Base-by-base conservation (phyloP, 306 rosid genomes). In the Vigna hirtella region DNA sequence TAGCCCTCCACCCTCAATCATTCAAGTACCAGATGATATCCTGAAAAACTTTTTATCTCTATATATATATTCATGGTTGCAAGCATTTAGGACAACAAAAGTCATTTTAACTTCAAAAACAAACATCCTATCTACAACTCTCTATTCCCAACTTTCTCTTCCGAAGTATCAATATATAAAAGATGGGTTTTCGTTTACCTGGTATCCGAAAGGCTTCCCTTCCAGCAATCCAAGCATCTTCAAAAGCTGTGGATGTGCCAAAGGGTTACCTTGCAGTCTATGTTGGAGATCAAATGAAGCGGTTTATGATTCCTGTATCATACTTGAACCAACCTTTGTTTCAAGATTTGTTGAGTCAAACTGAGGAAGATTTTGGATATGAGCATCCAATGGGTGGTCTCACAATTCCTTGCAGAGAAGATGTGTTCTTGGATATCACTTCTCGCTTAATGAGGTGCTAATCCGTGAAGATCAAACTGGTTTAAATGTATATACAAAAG, bases 231-330 rank as follows among this genome's bases (percentile, higher is more conserved):
- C 17, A 42, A 42, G 34, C 18, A 66, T 42, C 55, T 12, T 66
- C 72, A 38, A 66, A 42, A 42, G 55, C 2, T 5, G 24, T 32
- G 22, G 47, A 32, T 1, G 68, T 32, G 3, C 53, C 72, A 43
- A 66, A 66, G 36, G 53, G 72, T 1, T 43, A 42, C 32, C 11
- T 66, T 42, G 17, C 30, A 43, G 53, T 43, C 10, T 66, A 66
- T 66, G 53, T 66, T 22, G 55, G 72, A 42, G 72, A 66, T 10
- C 43, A 66, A 22, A 42, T 20, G 53, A 66, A 43, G 53, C 55
- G 22, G 13, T 32, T 63, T 4, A 0, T 63, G 68, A 63, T 63
- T 24, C 68, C 68, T 0, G 14, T 63, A 16, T 63, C 68, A 63
- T 34, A 34, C 13, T 62, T 62, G 67, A 30, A 32, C 47, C 47